These are phyloP conservation scores for Hemisphaericaspora subhashii DNA, from an alignment of 1,139 yeast genomes.

Conservation along the genomic window DNA sequence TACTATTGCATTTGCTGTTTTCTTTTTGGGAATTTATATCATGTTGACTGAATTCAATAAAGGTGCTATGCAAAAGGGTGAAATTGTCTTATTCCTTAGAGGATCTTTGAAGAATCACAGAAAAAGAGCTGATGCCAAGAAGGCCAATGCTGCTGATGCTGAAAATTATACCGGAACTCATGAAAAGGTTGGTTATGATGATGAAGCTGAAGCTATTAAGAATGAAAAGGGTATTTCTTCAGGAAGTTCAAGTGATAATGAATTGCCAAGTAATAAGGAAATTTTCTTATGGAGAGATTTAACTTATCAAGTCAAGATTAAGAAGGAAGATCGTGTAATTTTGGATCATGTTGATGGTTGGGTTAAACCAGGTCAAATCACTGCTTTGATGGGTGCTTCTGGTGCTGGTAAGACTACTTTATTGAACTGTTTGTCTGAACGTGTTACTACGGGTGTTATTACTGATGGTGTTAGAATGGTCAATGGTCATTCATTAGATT, in stretches of 20 bases:
- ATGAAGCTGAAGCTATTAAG: slow-evolving; percentile 7
- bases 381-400: slow-evolving; percentile 35
- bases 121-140: slow-evolving; percentile 13
- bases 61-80: slow-evolving; percentile 85
- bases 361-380: slow-evolving; percentile 37
- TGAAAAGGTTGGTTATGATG: slow-evolving; percentile 10
- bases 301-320: slow-evolving; percentile 70
- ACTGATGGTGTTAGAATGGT: slow-evolving; percentile 40
- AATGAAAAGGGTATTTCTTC: slow-evolving; percentile 12
- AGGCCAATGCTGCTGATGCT: slow-evolving; percentile 14
- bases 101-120: slow-evolving; percentile 53
- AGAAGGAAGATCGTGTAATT: slow-evolving; percentile 61
- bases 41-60: slow-evolving; percentile 63
- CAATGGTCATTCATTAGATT: slow-evolving; percentile 32
- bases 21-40: slow-evolving; percentile 59
- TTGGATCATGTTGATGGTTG: slow-evolving; percentile 73
- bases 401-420: slow-evolving; percentile 41
- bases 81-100: slow-evolving; percentile 65
- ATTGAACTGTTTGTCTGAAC: slow-evolving; percentile 34
- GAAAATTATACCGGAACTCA: slow-evolving; percentile 15
- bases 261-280: slow-evolving; percentile 24
- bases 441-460: slow-evolving; percentile 36
- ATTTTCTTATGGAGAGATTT: slow-evolving; percentile 81
- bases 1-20: slow-evolving; percentile 51
- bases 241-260: slow-evolving; percentile 2